A percentile compares a stretch with the other conserved stretches of the same genome.
Conservation (phyloP, 2,329 filamentous ascomycete species). For the Cyphellophora europaea region DNA sequence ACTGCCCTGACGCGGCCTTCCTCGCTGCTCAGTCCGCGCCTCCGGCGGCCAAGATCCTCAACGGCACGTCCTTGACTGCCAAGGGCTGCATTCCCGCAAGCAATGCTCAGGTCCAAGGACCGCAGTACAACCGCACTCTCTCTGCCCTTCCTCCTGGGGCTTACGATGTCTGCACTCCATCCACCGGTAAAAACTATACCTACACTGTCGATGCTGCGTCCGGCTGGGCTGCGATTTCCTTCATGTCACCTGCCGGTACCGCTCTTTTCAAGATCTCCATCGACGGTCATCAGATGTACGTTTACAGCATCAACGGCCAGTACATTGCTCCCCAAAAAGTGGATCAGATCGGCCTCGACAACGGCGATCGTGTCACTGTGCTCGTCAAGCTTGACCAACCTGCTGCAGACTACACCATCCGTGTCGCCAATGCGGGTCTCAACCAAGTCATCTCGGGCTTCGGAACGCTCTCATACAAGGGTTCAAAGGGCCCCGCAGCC, state of each 20-base stretch:
- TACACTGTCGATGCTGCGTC: slow-evolving; percentile 24
- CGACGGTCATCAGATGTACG: slow-evolving; percentile 34
- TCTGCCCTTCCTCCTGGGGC: slow-evolving; percentile 32
- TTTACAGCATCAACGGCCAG: slow-evolving; percentile 35
- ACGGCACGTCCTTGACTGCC: slow-evolving; percentile 19
- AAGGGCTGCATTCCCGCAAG: slow-evolving; percentile 27
- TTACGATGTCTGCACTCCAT: slow-evolving; percentile 27
- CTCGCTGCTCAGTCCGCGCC: slow-evolving; percentile 31
- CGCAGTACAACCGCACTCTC: slow-evolving; percentile 29
- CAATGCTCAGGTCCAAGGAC: slow-evolving; percentile 14
- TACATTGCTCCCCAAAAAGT: slow-evolving; percentile 31
- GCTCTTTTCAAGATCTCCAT: slow-evolving; percentile 28
- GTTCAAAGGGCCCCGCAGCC: slow-evolving; percentile 14
- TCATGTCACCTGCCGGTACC: slow-evolving; percentile 27
- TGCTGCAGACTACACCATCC: slow-evolving; percentile 32
- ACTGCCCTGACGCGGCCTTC: slow-evolving; percentile 39
- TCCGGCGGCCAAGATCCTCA: slow-evolving; percentile 20
- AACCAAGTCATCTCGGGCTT: slow-evolving; percentile 48
- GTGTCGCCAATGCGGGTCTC: slow-evolving; percentile 38
- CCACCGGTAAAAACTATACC: slow-evolving; percentile 15
- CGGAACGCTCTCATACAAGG: slow-evolving; percentile 38
- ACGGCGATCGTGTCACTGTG: slow-evolving; percentile 31
- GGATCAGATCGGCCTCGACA: slow-evolving; percentile 24
- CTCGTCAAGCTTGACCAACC: slow-evolving; percentile 33
- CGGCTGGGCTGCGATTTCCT: slow-evolving; percentile 28